A percentile compares a stretch with the other conserved stretches of the same genome.
Conservation (phyloP, 208 protist genomes). For the Trypanosoma cruzi region DNA sequence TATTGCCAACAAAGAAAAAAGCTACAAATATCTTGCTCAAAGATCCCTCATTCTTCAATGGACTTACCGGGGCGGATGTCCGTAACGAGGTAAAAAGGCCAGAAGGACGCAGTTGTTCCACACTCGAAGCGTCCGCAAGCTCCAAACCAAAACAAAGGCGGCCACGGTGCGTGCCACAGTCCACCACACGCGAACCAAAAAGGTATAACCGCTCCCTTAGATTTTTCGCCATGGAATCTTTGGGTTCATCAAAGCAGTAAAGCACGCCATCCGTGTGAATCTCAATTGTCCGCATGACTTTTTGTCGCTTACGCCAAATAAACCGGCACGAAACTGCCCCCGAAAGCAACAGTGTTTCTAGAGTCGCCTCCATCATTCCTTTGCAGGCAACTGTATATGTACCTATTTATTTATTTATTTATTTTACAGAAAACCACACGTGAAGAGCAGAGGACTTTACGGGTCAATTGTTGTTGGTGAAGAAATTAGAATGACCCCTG, state of each 20-base stretch:
- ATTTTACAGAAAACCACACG: not conserved
- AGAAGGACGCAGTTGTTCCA: slow-evolving; percentile 2
- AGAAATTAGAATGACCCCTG: too few relatives aligned
- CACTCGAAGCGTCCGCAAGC: not conserved
- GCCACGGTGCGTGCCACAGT: slow-evolving; percentile 28
- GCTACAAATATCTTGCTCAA: not conserved
- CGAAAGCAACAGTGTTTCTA: slow-evolving; percentile 52
- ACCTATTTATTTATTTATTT: slow-evolving; percentile 10
- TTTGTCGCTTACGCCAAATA: slow-evolving; percentile 18
- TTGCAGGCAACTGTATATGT: slow-evolving; percentile 5
- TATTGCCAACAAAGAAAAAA: slow-evolving; percentile 27
- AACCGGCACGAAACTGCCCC: slow-evolving; percentile 36
- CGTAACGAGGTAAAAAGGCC: slow-evolving; percentile 3
- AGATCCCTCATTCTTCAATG: not conserved
- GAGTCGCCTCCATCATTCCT: slow-evolving; percentile 33
- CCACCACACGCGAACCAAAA: slow-evolving; percentile 48
- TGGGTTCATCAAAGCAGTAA: slow-evolving; percentile 67
- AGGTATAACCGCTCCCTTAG: slow-evolving; percentile 54
- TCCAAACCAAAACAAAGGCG: slow-evolving; percentile 19
- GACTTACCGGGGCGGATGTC: not conserved
- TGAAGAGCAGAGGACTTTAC: too few relatives aligned
- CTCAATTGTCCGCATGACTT: slow-evolving; percentile 47
- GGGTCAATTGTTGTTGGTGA: too few relatives aligned
- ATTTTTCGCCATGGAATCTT: slow-evolving; percentile 64
- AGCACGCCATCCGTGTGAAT: slow-evolving; percentile 55